phyloP scores from a whole-genome alignment of 148 eudicot species.

The Diospyros lotus region DNA sequence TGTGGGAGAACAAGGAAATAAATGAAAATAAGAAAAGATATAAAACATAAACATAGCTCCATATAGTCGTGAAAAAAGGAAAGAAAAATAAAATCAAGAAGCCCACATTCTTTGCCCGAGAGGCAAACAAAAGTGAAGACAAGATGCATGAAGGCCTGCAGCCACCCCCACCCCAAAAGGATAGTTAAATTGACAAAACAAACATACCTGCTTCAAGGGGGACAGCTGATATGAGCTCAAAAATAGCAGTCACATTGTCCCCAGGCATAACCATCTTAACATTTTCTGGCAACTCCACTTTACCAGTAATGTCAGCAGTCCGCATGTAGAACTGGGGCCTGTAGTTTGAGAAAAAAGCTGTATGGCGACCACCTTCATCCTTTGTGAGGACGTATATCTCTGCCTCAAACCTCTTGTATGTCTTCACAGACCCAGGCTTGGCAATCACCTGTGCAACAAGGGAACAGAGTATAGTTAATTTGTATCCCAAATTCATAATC shows the following conservation, averaged over 20 bases:
- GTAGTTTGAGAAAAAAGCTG: conserved; percentile 77
- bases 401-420: conserved; percentile 81
- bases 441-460: conserved; percentile 65
- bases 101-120: too few relatives aligned
- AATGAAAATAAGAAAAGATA: too few relatives aligned
- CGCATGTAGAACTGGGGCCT: conserved; percentile 92
- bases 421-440: conserved; percentile 70
- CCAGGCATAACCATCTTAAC: conserved; percentile 99
- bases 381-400: conserved; percentile 93
- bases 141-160: too few relatives aligned
- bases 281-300: conserved; percentile 80
- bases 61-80: too few relatives aligned
- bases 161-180: background rate
- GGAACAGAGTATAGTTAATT: conserved; percentile 1
- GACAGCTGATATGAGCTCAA: conserved; percentile 78
- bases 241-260: conserved; percentile 91
- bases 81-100: too few relatives aligned
- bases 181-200: background rate
- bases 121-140: too few relatives aligned
- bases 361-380: conserved; percentile 97
- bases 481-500: conserved; percentile 4
- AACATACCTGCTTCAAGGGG: conserved; percentile 78
- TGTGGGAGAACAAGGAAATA: too few relatives aligned
- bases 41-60: too few relatives aligned
- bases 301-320: conserved; percentile 89